Evolutionary conservation across 257 asterid species (phyloP).

Genomic region (Solanum verrucosum): DNA sequence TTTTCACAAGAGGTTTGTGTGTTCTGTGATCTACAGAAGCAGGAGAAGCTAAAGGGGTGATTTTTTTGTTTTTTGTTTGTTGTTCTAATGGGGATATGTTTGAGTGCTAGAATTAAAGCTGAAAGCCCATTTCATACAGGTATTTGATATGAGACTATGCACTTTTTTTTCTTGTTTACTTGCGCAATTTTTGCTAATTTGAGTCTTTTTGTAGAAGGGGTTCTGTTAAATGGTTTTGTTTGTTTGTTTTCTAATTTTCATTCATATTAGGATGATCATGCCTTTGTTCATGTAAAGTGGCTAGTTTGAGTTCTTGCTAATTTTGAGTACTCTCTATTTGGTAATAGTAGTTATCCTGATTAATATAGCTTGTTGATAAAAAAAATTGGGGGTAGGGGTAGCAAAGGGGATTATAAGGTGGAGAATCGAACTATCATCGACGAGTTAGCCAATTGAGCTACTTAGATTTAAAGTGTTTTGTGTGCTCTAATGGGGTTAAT

Average conservation of each 20-base stretch:
- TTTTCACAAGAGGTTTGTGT: not conserved
- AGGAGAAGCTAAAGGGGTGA: not conserved
- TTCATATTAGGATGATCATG: not conserved
- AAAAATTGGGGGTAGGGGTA: not conserved
- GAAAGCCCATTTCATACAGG: slow-evolving; percentile 23
- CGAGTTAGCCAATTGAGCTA: not conserved
- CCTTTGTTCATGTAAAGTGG: not conserved
- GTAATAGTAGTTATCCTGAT: not conserved
- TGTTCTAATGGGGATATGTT: slow-evolving; percentile 27
- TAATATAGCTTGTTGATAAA: not conserved
- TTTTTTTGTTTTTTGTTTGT: not conserved
- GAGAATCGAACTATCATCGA: not conserved
- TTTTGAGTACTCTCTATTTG: not conserved
- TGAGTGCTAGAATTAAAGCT: slow-evolving; percentile 30
- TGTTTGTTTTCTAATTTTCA: not conserved
- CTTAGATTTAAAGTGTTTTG: not conserved
- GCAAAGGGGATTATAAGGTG: not conserved
- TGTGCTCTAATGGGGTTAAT: not conserved
- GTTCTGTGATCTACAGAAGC: slow-evolving; percentile 5
- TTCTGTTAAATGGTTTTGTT: not conserved
- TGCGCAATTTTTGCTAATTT: not conserved
- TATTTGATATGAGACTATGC: not conserved
- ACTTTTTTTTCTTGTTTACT: not conserved
- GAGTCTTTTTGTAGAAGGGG: not conserved
- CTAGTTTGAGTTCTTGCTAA: not conserved